Conservation (phyloP, 345 rosid species). For the Euphorbia lathyris region DNA sequence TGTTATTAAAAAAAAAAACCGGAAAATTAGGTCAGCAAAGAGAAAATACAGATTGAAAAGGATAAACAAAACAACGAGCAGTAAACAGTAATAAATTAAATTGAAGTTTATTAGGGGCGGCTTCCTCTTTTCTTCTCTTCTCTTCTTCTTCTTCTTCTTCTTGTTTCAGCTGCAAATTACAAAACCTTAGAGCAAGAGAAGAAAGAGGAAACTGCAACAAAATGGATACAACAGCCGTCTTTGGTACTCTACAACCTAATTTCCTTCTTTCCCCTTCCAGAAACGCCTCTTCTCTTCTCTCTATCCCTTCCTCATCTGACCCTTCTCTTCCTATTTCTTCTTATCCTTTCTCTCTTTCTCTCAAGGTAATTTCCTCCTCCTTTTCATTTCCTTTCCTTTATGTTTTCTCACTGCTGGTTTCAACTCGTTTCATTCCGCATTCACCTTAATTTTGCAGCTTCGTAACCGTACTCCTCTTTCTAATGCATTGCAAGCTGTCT, state of each 20-base stretch:
- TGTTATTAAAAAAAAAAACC: neutral
- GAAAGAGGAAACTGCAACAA: neutral
- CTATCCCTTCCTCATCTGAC: slow-evolving; percentile 4
- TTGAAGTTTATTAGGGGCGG: no score
- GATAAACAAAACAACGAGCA: neutral
- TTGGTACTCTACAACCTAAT: slow-evolving; percentile 34
- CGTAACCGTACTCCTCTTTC: slow-evolving; percentile 34
- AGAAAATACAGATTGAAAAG: neutral
- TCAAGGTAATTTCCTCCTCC: slow-evolving; percentile 55
- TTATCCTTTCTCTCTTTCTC: slow-evolving; percentile 28
- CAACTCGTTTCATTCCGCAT: neutral
- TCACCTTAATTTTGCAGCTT: slow-evolving; percentile 12
- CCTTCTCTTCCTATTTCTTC: neutral
- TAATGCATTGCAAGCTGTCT: slow-evolving; percentile 25
- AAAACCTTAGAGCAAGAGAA: neutral
- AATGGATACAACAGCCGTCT: slow-evolving; percentile 58
- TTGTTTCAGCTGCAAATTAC: neutral
- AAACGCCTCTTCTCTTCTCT: slow-evolving; percentile 12
- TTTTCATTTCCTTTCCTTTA: neutral
- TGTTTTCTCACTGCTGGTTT: neutral
- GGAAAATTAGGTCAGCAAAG: neutral
- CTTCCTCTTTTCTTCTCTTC: no score
- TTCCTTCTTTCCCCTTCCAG: slow-evolving; percentile 45
- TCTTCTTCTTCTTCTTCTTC: neutral
- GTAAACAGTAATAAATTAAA: no score